Base-by-base conservation (phyloP, 805 yeast genomes). In the Yarrowia sp. region DNA sequence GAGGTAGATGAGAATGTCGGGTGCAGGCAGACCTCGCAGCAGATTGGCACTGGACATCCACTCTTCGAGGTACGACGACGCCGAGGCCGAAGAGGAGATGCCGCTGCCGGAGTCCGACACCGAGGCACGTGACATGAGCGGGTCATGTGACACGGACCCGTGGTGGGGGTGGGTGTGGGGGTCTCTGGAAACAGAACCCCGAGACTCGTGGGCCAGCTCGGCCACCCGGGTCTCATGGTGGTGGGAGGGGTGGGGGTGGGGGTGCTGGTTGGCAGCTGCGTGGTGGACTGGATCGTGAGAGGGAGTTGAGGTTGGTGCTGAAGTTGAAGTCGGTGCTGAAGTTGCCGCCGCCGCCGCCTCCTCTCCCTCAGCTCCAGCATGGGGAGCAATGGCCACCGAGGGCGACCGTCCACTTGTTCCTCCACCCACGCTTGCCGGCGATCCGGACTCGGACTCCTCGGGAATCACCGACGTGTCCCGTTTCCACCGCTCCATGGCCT, bases 11-110 rank as follows among this genome's bases (percentile, higher is more conserved):
- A 73, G 43, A 41, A 53, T 71, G 63, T 74, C 75, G 3, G 76
- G 76, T 2, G 69, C 71, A 8, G 73, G 75, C 16, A 74, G 69
- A 1, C 75, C 75, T 41, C 74, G 56, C 56, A 74, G 66, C 9
- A 72, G 26, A n/a, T 70, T 70, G 26, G 72, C 73, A 36, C 61
- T 53, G 45, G 71, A 69, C 70, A 70, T 70, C 76, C 76, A 74
- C 40, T 67, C 61, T 16, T 74, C 67, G 7, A 63, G 46, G 9
- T 63, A 63, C 36, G 56, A 36, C 32, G 58, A 52, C 7, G 58
- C n/a, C 16, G 55, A n/a, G 1, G 66, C 19, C 14, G 63, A 35
- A 36, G 56, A 52, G 7, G 56, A 35, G 10, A 50, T 26, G 32
- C 32, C 32, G 32, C 32, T 26, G 32, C 32, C 32, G 32, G 32